A percentile compares a stretch with the other conserved stretches of the same genome.
Evolutionary conservation across 2,329 filamentous ascomycete genomes (phyloP).

Genomic region (Stagonosporopsis rhizophila): DNA sequence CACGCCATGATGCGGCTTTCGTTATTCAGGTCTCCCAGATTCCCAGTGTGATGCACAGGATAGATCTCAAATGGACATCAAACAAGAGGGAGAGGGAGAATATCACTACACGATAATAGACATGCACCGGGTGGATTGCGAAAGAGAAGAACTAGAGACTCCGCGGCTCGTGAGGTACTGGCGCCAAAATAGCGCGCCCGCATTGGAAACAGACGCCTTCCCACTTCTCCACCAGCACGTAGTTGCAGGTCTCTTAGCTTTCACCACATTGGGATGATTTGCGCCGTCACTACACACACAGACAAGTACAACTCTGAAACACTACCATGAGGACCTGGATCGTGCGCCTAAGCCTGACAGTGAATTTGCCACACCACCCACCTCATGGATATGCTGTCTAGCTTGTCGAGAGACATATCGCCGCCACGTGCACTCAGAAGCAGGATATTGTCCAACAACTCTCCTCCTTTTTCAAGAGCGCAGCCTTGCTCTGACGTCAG

Average conservation of each 20-base stretch:
- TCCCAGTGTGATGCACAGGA: neutral
- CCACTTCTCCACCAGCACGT: neutral
- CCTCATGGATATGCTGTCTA: constrained; percentile 25
- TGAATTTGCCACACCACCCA: constrained; percentile 4
- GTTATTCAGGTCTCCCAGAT: neutral
- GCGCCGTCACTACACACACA: neutral
- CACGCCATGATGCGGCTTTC: neutral
- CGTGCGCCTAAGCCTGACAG: neutral
- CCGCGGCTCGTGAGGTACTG: no score
- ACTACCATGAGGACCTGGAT: neutral
- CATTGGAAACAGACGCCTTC: no score
- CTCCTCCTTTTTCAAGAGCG: neutral
- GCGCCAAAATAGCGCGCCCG: constrained; percentile 1
- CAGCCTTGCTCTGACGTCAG: neutral
- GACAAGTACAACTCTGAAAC: neutral
- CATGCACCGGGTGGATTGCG: no score
- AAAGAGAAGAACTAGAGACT: no score
- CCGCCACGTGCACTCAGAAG: constrained; percentile 30
- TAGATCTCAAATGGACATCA: no score
- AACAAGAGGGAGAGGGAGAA: no score
- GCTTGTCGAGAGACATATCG: constrained; percentile 34
- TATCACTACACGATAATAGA: no score
- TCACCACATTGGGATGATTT: neutral
- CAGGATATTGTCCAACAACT: constrained; percentile 14
- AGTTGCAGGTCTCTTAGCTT: neutral